Evolutionary conservation across 805 yeast genomes (phyloP).

Genomic region (Helenozyma baotianmanensis): DNA sequence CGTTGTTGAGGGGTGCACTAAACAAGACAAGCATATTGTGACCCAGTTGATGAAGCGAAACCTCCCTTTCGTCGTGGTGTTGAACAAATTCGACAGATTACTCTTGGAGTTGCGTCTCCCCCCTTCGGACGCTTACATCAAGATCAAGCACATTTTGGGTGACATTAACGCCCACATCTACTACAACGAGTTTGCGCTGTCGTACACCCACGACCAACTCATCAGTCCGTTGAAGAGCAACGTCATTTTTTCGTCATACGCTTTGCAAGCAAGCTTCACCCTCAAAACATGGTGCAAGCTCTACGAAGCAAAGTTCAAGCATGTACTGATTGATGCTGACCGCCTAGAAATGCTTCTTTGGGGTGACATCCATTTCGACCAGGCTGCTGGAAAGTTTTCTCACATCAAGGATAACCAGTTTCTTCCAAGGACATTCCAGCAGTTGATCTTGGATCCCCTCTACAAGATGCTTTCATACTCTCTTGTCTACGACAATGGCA

Average conservation of each 20-base stretch:
- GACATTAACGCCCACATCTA: conserved; percentile 55
- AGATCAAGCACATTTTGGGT: conserved; percentile 56
- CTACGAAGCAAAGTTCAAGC: conserved; percentile 28
- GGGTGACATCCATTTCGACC: conserved; percentile 66
- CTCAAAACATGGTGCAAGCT: conserved; percentile 57
- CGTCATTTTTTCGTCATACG: conserved; percentile 71
- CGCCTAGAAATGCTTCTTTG: conserved; percentile 58
- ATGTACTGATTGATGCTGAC: conserved; percentile 17
- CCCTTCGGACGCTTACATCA: conserved; percentile 66
- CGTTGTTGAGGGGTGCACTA: conserved; percentile 74
- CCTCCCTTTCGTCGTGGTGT: conserved; percentile 52
- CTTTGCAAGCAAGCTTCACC: conserved; percentile 60
- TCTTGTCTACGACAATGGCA: conserved; percentile 45
- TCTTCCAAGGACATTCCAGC: conserved; percentile 46
- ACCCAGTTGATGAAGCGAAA: conserved; percentile 47
- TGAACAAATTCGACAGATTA: conserved; percentile 85
- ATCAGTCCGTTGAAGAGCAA: conserved; percentile 63
- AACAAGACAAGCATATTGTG: conserved; percentile 47
- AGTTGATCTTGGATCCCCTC: conserved; percentile 70
- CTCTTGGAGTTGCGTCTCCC: conserved; percentile 75
- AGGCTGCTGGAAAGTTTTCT: conserved; percentile 40
- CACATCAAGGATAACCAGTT: conserved; percentile 17
- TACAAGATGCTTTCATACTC: conserved; percentile 68
- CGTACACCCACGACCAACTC: conserved; percentile 22
- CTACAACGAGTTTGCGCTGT: conserved; percentile 22